Base-by-base conservation (phyloP, 2,329 filamentous ascomycete species). In the Coleophoma crateriformis region DNA sequence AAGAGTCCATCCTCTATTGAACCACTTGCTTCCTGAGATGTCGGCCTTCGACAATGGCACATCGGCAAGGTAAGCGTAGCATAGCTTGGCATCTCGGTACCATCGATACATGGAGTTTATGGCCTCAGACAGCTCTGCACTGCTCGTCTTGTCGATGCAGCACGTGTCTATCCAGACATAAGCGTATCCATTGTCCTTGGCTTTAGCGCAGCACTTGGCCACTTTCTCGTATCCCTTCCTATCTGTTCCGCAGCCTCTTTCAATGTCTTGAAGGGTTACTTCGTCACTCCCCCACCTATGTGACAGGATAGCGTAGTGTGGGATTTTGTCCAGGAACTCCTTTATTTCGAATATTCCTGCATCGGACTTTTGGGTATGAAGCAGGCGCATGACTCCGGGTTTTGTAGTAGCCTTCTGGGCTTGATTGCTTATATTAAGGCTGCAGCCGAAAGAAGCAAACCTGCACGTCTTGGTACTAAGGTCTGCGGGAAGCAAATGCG, bases 271-370 rank as follows among this genome's bases (percentile, higher is more conserved):
- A 37, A 61, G 60, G 0, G 58, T 48, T 2, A 66, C 59, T 51
- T 67, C 65, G 4, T 58, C 61, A 0, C 54, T 41, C 2, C 51
- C 58, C 64, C 64, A 66, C 2, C 55, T 62, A 46, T 67, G 64
- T 10, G 63, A 66, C 7, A 67, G 55, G 7, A 66, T 65, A 1
- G 58, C 62, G 46, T 66, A 66, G 3, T 45, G 39, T 1, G 62
- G 62, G 15, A 58, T 54, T 2, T 43, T 17, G 7, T 42, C 49
- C 7, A 41, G 17, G 42, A 51, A 51, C 13, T 43, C 41, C 20
- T 49, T 19, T 2, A 51, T 48, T 43, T 49, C 19, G 33, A 46
- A 41, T 19, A 19, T 19, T 19, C 19, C 19, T 3, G 19, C 19
- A 19, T 19, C 19, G 19, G 19, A 19, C 10, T 22, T 43, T 7